Evolutionary conservation across 441 rosid genomes (phyloP).

Genomic region (Hypseocharis bilobata): DNA sequence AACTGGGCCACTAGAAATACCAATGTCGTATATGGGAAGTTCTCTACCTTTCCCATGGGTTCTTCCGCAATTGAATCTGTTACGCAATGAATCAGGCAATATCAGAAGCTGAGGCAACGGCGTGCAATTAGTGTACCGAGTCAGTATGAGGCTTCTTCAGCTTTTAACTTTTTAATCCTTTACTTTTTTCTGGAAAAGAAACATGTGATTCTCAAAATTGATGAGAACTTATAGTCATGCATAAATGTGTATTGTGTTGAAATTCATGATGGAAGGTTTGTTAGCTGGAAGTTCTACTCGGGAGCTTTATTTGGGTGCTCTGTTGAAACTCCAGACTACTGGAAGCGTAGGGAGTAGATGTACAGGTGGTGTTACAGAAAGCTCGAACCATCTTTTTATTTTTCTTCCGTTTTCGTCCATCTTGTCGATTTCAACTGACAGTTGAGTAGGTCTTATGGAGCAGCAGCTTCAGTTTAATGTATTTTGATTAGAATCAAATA

Average conservation of each 20-base stretch:
- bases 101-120: too few relatives aligned
- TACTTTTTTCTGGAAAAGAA: constrained; percentile 3
- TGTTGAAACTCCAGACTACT: not conserved
- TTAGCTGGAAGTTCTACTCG: too few relatives aligned
- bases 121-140: too few relatives aligned
- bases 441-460: not conserved
- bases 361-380: constrained; percentile 1
- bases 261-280: constrained; percentile 24
- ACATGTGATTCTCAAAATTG: constrained; percentile 13
- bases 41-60: too few relatives aligned
- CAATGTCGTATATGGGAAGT: too few relatives aligned
- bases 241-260: constrained; percentile 39
- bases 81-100: too few relatives aligned
- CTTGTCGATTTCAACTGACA: too few relatives aligned
- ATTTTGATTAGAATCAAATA: not conserved
- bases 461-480: not conserved
- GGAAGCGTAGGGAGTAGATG: too few relatives aligned
- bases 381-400: not conserved
- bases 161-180: constrained; percentile 1
- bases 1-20: too few relatives aligned
- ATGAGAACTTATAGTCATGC: too few relatives aligned
- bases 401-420: not conserved
- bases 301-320: too few relatives aligned
- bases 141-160: constrained; percentile 2
- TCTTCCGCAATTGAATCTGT: too few relatives aligned